Conservation (phyloP, 2,329 filamentous ascomycete species). For the Talaromyces pinophilus region DNA sequence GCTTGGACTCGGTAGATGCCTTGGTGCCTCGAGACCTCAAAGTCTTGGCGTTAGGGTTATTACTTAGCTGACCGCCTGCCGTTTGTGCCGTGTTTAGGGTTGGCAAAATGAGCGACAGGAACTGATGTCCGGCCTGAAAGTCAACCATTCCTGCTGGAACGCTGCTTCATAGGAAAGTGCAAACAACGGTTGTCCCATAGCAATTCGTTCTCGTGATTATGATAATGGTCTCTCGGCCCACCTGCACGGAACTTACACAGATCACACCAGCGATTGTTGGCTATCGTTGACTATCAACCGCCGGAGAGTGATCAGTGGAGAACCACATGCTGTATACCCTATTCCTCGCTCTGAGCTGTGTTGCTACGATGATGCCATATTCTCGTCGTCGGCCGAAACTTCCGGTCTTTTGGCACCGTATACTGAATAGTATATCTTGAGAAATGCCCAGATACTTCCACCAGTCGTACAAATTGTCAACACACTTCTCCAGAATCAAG, state of each 20-base stretch:
- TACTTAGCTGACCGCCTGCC: constrained; percentile 8
- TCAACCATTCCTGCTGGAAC: background rate
- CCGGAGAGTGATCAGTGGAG: constrained; percentile 1
- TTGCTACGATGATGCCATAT: constrained; percentile 24
- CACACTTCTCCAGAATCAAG: background rate
- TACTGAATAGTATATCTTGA: background rate
- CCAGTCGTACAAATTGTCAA: background rate
- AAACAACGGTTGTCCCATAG: constrained; percentile 8
- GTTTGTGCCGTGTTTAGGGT: background rate
- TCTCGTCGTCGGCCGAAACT: constrained; percentile 20
- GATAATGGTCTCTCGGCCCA: background rate
- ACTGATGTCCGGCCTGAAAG: constrained; percentile 19
- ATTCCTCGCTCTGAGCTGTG: background rate
- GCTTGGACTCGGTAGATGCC: constrained; percentile 2
- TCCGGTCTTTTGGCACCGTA: background rate
- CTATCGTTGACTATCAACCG: constrained; percentile 13
- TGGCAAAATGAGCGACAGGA: constrained; percentile 19
- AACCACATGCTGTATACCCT: background rate
- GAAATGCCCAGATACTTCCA: background rate
- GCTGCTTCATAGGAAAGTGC: background rate
- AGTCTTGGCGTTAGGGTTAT: background rate
- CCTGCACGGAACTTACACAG: background rate
- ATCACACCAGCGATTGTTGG: constrained; percentile 9
- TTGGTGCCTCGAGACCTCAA: background rate
- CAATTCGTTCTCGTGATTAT: background rate